Conservation (phyloP, 345 rosid species). For the Punica granatum region DNA sequence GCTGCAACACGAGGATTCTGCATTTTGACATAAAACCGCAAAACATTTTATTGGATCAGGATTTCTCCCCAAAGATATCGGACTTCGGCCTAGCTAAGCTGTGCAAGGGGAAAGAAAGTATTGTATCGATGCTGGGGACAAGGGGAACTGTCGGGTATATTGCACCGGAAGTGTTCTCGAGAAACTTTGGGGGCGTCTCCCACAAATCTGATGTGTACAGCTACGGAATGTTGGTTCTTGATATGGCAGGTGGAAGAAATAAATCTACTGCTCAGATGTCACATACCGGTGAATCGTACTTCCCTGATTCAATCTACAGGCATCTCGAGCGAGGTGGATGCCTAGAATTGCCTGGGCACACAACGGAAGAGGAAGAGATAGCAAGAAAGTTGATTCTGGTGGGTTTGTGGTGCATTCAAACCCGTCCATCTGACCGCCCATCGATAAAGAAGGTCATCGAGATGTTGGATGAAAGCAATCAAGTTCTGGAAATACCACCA, state of each 20-base stretch:
- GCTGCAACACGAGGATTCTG: conserved; percentile 42
- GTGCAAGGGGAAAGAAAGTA: conserved; percentile 24
- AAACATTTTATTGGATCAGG: conserved; percentile 30
- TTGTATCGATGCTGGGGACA: conserved; percentile 20
- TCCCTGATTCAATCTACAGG: conserved; percentile 12
- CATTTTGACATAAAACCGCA: conserved; percentile 49
- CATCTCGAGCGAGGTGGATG: conserved; percentile 2
- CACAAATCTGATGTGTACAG: too few species aligned
- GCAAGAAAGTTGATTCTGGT: too few species aligned
- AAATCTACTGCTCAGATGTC: neutral
- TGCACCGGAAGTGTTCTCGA: conserved; percentile 13
- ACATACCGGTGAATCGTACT: conserved; percentile 11
- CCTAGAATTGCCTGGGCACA: neutral
- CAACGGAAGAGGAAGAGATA: too few species aligned
- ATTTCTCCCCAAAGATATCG: conserved; percentile 31
- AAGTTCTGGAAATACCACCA: conserved; percentile 6
- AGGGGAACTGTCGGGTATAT: conserved; percentile 44
- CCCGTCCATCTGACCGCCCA: conserved; percentile 15
- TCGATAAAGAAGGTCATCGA: conserved; percentile 6
- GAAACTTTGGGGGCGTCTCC: too few species aligned
- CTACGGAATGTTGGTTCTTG: conserved; percentile 29
- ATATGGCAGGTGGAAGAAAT: conserved; percentile 15
- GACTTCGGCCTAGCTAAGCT: conserved; percentile 53
- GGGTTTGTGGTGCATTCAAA: conserved; percentile 30
- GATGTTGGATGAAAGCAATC: conserved; percentile 10